Conservation (phyloP, 805 yeast genomes). For the Candida morakotiae region DNA sequence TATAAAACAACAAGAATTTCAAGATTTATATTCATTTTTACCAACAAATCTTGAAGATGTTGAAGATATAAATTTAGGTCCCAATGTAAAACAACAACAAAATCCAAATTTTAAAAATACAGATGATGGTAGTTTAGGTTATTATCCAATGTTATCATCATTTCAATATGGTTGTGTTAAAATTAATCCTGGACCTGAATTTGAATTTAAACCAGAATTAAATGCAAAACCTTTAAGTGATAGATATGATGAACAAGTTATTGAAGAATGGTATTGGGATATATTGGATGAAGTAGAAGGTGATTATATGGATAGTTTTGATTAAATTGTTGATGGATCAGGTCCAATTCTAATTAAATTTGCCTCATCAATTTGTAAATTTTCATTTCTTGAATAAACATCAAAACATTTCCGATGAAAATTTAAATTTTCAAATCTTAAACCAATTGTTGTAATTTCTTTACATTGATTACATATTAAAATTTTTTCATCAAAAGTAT, state of each 20-base stretch:
- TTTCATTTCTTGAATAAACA: slow-evolving; percentile 31
- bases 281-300: slow-evolving; percentile 79
- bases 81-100: slow-evolving; percentile 29
- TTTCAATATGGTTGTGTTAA: slow-evolving; percentile 74
- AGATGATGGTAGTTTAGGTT: slow-evolving; percentile 87
- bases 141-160: slow-evolving; percentile 85
- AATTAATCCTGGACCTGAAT: slow-evolving; percentile 64
- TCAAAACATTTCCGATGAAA: slow-evolving; percentile 49
- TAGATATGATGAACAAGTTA: slow-evolving; percentile 63
- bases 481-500: slow-evolving; percentile 32
- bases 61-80: slow-evolving; percentile 23
- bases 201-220: slow-evolving; percentile 44
- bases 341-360: slow-evolving; percentile 9
- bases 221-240: slow-evolving; percentile 50
- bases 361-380: slow-evolving; percentile 3
- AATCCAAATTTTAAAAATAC: slow-evolving; percentile 36
- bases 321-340: slow-evolving; percentile 12
- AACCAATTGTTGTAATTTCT: slow-evolving; percentile 52
- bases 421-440: slow-evolving; percentile 3
- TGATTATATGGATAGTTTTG: slow-evolving; percentile 46
- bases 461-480: slow-evolving; percentile 48
- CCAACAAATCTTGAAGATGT: slow-evolving; percentile 67
- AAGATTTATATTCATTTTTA: slow-evolving; percentile 65
- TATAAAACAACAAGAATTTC: slow-evolving; percentile 55
- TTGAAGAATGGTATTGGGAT: slow-evolving; percentile 83